Conservation (phyloP, 2,329 filamentous ascomycete species). For the Stagonosporopsis vannaccii region DNA sequence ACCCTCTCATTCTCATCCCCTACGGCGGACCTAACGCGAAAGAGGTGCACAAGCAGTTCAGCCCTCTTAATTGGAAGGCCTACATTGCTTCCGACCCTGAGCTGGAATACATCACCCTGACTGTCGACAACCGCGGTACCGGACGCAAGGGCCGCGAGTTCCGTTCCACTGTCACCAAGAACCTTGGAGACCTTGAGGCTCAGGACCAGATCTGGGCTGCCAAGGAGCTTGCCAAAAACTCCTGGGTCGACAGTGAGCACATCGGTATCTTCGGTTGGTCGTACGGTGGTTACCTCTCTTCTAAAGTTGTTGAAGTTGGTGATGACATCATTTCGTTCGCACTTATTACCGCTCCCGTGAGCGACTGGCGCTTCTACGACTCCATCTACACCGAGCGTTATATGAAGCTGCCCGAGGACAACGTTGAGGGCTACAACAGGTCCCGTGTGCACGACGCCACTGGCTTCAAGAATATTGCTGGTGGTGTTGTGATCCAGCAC, state of each 20-base stretch:
- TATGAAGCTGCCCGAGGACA: slow-evolving; percentile 69
- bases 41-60: slow-evolving; percentile 65
- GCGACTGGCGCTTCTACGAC: slow-evolving; percentile 76
- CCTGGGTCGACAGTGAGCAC: slow-evolving; percentile 65
- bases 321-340: slow-evolving; percentile 68
- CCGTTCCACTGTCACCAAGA: slow-evolving; percentile 64
- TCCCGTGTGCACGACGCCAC: slow-evolving; percentile 65
- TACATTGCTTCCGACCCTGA: slow-evolving; percentile 74
- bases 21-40: slow-evolving; percentile 74
- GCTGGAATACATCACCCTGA: slow-evolving; percentile 71
- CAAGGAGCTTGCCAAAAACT: slow-evolving; percentile 59
- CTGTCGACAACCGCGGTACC: slow-evolving; percentile 73
- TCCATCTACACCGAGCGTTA: slow-evolving; percentile 76
- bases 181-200: slow-evolving; percentile 69
- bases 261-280: slow-evolving; percentile 75
- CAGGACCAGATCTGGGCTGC: slow-evolving; percentile 74
- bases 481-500: slow-evolving; percentile 69
- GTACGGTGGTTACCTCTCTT: slow-evolving; percentile 70
- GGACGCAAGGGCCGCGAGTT: slow-evolving; percentile 70
- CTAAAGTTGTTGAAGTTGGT: slow-evolving; percentile 70
- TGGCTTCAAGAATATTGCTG: slow-evolving; percentile 69
- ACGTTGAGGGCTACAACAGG: slow-evolving; percentile 66
- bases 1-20: slow-evolving; percentile 71
- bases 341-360: slow-evolving; percentile 70
- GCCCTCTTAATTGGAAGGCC: slow-evolving; percentile 63